Evolutionary conservation across 192 early-diverging fungal species (phyloP), one percentile per base, ranked within the genome.

Genomic region (Linnemannia schmuckeri): DNA sequence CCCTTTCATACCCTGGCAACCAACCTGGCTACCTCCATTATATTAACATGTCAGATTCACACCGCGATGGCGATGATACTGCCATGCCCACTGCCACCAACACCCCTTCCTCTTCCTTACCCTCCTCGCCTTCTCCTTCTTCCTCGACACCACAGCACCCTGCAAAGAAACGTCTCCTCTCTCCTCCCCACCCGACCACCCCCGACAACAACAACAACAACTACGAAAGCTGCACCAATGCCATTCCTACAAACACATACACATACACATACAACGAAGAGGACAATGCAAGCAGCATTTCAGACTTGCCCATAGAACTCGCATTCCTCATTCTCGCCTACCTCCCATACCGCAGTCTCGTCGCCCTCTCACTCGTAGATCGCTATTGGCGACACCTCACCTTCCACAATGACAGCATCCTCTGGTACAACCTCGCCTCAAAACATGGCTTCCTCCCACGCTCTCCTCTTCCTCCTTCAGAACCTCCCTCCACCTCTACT

Each of bases 381-480:
- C 85, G 35, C 15, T 81, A 87, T 76, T 87, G 85, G 85, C 24
- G 85, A 70, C 35, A 63, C 2, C 72, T 81, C 42, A 78, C 76
- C 24, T 75, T 81, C 55, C 85, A 87, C 66, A 79, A 81, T 20
- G 85, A 81, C 61, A 17, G 68, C 22, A 30, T 75, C 35, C 63
- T 87, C n/a, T 87, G 85, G 85, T 81, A 87, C 52, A 72, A 69
- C 35, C 75, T 87, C 5, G 81, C 76, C n/a, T 66, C 68, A 55
- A 47, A 73, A 22, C 80, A 87, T 46, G 79, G 85, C n/a, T 81
- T 80, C 66, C 69, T 86, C 30, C 40, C 69, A 38, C 24, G 27
- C 8, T 35, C 73, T n/a, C 37, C 46, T 52, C 30, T 52, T 17
- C 35, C 68, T 22, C 40, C 40, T 35, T n/a, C 57, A 75, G 10